phyloP scores from a whole-genome alignment of 306 rosid genomes.

The Herpetospermum pedunculosum region DNA sequence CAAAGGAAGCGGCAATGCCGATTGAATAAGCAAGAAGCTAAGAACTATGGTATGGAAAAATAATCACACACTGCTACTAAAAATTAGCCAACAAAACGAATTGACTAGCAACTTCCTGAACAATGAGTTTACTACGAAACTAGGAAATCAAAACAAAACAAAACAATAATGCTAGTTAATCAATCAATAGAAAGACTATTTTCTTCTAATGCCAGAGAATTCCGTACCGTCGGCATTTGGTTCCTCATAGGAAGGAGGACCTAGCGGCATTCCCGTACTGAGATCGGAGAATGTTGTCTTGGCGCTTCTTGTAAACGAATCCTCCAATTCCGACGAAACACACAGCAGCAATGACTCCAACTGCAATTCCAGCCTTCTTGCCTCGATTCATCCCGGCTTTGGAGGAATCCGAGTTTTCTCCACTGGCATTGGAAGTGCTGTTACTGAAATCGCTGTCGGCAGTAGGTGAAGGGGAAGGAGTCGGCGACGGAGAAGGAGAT shows the following conservation, averaged over 20 bases:
- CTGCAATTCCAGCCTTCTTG: conserved; percentile 63
- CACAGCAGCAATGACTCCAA: conserved; percentile 44
- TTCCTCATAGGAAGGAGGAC: conserved; percentile 46
- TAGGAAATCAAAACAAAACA: background rate
- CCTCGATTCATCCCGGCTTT: conserved; percentile 40
- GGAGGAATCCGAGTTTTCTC: conserved; percentile 1
- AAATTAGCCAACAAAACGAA: background rate
- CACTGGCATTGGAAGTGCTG: background rate
- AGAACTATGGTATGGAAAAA: background rate
- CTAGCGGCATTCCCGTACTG: conserved; percentile 37
- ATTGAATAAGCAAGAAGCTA: background rate
- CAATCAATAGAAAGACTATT: background rate
- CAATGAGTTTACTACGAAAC: background rate
- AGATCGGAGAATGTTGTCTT: conserved; percentile 52
- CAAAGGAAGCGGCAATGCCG: background rate
- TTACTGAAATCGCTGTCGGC: conserved; percentile 1
- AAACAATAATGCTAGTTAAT: background rate
- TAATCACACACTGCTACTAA: background rate
- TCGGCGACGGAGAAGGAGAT: conserved; percentile 5
- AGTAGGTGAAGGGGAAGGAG: background rate
- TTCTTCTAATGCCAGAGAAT: background rate
- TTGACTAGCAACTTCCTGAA: background rate
- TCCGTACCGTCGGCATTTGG: background rate
- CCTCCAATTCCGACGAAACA: conserved; percentile 37
- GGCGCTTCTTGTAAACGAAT: conserved; percentile 61